Evolutionary conservation across 306 rosid species (phyloP).

Genomic region (Casuarina cunninghamiana): DNA sequence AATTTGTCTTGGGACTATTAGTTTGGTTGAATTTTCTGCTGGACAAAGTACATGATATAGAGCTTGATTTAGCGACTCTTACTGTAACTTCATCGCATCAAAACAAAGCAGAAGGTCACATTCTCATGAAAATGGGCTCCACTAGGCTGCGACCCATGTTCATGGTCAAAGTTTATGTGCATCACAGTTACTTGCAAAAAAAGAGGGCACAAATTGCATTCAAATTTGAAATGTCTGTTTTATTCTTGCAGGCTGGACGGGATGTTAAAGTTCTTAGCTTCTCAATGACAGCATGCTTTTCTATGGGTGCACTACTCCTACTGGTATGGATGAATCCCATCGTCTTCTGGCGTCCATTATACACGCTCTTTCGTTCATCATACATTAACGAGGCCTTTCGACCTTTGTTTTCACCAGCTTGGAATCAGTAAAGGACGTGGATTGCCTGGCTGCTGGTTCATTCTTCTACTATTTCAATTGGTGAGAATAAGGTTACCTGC

Average conservation of each 20-base stretch:
- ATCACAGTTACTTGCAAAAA: not conserved
- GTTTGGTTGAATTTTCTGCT: not conserved
- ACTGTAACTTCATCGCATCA: too few relatives aligned
- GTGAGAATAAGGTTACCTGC: conserved; percentile 46
- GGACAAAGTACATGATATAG: not conserved
- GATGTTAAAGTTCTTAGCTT: conserved; percentile 41
- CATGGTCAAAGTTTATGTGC: not conserved
- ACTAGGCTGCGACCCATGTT: not conserved
- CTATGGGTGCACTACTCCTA: conserved; percentile 48
- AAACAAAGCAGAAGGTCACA: not conserved
- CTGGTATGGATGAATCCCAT: not conserved
- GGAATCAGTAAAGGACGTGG: conserved; percentile 30
- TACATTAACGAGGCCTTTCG: conserved; percentile 9
- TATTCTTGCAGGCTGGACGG: conserved; percentile 52
- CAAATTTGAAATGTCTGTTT: not conserved
- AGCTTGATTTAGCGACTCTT: not conserved
- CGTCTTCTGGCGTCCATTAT: conserved; percentile 17
- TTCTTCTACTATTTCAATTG: conserved; percentile 76
- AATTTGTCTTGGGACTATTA: not conserved
- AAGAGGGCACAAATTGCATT: not conserved
- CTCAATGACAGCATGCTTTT: conserved; percentile 78
- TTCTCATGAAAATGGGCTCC: not conserved
- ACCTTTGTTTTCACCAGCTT: conserved; percentile 43
- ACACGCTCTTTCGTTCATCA: conserved; percentile 19
- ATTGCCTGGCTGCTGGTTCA: too few relatives aligned